Percentiles rank a stretch among this genome's conserved stretches.
phyloP scores from a whole-genome alignment of 495 filamentous ascomycete species.

The Apodospora peruviana region DNA sequence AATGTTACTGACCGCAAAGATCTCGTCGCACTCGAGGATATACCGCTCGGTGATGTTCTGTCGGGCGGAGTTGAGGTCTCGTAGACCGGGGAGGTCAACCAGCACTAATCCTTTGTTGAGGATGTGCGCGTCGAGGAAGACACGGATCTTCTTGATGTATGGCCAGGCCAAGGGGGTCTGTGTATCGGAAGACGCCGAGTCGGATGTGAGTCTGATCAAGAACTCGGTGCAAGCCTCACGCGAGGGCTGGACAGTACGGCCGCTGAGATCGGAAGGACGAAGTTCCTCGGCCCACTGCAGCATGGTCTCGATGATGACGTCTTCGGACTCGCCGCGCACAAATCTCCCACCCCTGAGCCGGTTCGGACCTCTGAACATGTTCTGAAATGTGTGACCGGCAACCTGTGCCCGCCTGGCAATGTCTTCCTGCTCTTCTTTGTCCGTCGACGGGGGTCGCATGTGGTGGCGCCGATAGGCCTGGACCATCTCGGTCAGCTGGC shows the following conservation, averaged over 20 bases:
- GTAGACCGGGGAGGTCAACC: slow-evolving; percentile 35
- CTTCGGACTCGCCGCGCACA: slow-evolving; percentile 1
- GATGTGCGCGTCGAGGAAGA: slow-evolving; percentile 29
- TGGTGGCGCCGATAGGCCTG: slow-evolving; percentile 24
- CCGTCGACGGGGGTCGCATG: slow-evolving; percentile 7
- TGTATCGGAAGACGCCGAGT: slow-evolving; percentile 3
- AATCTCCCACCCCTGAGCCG: slow-evolving; percentile 2
- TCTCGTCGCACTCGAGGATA: slow-evolving; percentile 31
- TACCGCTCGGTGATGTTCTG: slow-evolving; percentile 33
- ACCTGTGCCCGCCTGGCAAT: slow-evolving; percentile 19
- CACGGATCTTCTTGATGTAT: slow-evolving; percentile 33
- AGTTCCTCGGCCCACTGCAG: slow-evolving; percentile 10
- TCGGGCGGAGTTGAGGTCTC: slow-evolving; percentile 32
- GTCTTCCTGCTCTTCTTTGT: slow-evolving; percentile 14
- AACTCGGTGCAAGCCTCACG: slow-evolving; percentile 16
- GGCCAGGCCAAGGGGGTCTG: slow-evolving; percentile 22
- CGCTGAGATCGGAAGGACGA: background rate
- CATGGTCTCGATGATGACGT: slow-evolving; percentile 15
- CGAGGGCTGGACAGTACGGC: slow-evolving; percentile 1
- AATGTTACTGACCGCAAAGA: slow-evolving; percentile 28
- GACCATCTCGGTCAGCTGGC: slow-evolving; percentile 28
- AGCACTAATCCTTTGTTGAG: slow-evolving; percentile 34
- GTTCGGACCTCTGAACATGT: slow-evolving; percentile 19
- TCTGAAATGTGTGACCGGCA: slow-evolving; percentile 15
- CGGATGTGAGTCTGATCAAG: slow-evolving; percentile 28